Evolutionary conservation across 2,329 filamentous ascomycete species (phyloP).

Genomic region (Dothistroma pini): DNA sequence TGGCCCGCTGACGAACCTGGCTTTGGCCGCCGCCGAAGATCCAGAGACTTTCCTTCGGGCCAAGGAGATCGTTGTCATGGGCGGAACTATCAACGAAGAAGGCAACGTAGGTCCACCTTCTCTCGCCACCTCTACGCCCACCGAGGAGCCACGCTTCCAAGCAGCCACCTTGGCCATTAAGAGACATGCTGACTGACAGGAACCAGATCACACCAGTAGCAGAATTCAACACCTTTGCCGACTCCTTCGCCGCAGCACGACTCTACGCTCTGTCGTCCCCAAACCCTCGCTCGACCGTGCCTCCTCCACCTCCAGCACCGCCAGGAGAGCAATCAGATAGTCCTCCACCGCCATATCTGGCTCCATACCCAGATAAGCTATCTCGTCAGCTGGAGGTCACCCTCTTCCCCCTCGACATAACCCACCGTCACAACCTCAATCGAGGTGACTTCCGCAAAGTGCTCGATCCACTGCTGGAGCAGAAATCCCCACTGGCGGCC

Average conservation of each 20-base stretch:
- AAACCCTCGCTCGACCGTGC: constrained; percentile 74
- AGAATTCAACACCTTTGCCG: constrained; percentile 95
- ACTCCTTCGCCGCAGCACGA: constrained; percentile 52
- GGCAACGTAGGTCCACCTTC: constrained; percentile 61
- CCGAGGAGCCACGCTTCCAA: constrained; percentile 37
- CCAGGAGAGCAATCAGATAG: constrained; percentile 27
- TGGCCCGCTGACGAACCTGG: constrained; percentile 90
- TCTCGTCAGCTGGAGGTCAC: constrained; percentile 43
- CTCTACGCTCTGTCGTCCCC: constrained; percentile 49
- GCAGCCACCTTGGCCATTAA: constrained; percentile 35
- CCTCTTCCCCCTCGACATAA: constrained; percentile 50
- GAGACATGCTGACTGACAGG: constrained; percentile 23
- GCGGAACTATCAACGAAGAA: constrained; percentile 71
- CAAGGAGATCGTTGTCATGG: constrained; percentile 95
- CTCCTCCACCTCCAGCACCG: constrained; percentile 53
- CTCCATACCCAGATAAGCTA: constrained; percentile 42
- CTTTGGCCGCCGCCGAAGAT: constrained; percentile 81
- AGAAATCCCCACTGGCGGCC: constrained; percentile 42
- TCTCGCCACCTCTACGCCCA: constrained; percentile 10
- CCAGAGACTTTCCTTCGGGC: constrained; percentile 82
- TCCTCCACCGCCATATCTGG: constrained; percentile 32
- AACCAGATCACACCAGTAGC: constrained; percentile 66
- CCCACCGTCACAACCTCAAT: constrained; percentile 42
- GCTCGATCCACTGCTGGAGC: constrained; percentile 23
- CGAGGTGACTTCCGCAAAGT: constrained; percentile 39